Base-by-base conservation (phyloP, 1,284 basidiomycete genomes). In the Sporisorium reilianum region DNA sequence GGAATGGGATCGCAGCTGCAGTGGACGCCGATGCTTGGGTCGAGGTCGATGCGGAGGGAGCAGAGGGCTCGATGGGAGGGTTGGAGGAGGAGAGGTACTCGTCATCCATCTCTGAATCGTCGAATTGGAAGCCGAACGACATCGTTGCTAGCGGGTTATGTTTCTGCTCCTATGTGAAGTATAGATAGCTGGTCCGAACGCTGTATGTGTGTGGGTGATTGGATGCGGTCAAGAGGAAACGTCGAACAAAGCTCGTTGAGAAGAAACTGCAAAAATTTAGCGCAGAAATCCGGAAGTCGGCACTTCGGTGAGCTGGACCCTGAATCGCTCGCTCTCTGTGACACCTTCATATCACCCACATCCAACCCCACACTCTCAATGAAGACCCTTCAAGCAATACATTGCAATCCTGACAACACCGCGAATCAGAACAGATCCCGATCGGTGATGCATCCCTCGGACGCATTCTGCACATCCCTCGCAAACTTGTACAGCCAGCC, bases 401-500 rank as follows among this genome's bases (percentile, higher is more conserved):
- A 48, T 55, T 64, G 32, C 52, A 40, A 18, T 22, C 12, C 10
- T 40, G 14, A n/a, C 9, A 34, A n/a, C 22, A n/a, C n/a, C n/a
- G n/a, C n/a, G n/a, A n/a, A 34, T 58, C 51, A 75, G 44, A 75
- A 66, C 20, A 70, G 30, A n/a, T 70, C 72, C 9, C 60, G 40
- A 53, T 75, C 75, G 11, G 75, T 77, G 36, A 77, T 42, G 22
- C 70, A 74, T 12, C 75, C 75, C 26, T 77, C 70, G 9, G 57
- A 62, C 23, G 75, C 75, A n/a, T 75, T 70, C 46, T 69, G 66
- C 2, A 77, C 75, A 32, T 77, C 71, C 38, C 75, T 58, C 0
- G 67, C 71, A 49, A 70, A 77, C 50, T 70, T 69, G 64, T 74
- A 70, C 38, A 77, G 52, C 62, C 69, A 72, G 1, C 78, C 78